Conservation (phyloP, 768 basidiomycete species). For the Boletales sp. region DNA sequence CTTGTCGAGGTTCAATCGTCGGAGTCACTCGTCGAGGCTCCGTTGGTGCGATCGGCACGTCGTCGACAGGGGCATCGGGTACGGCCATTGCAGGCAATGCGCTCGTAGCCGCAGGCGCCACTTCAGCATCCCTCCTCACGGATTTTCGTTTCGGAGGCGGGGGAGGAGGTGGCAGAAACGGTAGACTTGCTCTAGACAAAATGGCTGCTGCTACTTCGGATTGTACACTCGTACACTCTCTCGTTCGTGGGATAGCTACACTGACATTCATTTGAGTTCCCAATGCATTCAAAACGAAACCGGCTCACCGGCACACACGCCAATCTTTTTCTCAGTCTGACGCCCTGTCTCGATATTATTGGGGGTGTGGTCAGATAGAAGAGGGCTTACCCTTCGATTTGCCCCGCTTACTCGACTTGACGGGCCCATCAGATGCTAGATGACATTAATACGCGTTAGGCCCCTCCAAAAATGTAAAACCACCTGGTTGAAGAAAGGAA, state of each 20-base stretch:
- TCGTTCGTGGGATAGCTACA: constrained; percentile 18
- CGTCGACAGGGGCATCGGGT: not conserved
- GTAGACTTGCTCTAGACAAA: constrained; percentile 7
- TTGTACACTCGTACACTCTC: constrained; percentile 12
- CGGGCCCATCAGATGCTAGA: not conserved
- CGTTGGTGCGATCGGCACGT: not conserved
- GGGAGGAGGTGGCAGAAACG: not conserved
- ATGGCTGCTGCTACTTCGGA: constrained; percentile 20
- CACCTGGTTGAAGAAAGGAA: constrained; percentile 9
- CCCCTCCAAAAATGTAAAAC: not conserved
- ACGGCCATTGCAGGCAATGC: not conserved
- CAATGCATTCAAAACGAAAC: constrained; percentile 2
- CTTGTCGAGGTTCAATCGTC: not conserved
- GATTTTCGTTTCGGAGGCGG: constrained; percentile 8
- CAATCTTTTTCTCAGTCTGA: not conserved
- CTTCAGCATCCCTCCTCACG: constrained; percentile 8
- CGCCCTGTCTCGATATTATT: constrained; percentile 11
- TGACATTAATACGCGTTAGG: constrained; percentile 1
- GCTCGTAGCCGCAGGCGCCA: not conserved
- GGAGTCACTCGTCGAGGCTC: not conserved
- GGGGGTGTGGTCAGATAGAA: not conserved
- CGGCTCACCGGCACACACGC: constrained; percentile 15
- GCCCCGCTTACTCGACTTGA: too few species aligned
- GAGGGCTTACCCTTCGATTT: constrained; percentile 10
- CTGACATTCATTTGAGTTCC: constrained; percentile 22